A percentile compares a stretch with the other conserved stretches of the same genome.
Conservation (phyloP, 2,329 filamentous ascomycete genomes). For the Alternaria sp. region DNA sequence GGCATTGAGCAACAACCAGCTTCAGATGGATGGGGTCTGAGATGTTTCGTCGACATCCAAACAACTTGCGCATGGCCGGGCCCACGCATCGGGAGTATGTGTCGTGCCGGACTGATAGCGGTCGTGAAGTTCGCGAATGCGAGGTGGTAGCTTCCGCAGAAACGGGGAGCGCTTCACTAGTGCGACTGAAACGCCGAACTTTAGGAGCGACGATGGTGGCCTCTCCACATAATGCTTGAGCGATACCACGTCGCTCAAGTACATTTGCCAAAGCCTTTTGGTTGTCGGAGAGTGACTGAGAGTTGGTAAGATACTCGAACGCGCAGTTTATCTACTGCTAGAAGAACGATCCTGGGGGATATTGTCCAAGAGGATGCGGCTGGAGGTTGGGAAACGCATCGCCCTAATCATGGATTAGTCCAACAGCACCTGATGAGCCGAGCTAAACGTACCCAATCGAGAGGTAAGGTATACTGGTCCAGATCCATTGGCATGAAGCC, state of each 20-base stretch:
- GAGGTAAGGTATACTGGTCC: slow-evolving; percentile 19
- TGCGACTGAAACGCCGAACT: background rate
- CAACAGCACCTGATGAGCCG: background rate
- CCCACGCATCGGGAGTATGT: background rate
- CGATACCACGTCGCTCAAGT: background rate
- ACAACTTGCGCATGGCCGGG: background rate
- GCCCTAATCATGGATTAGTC: slow-evolving; percentile 7
- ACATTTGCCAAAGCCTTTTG: background rate
- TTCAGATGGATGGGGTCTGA: background rate
- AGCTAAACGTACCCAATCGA: slow-evolving; percentile 30
- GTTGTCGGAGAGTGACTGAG: too few relatives aligned
- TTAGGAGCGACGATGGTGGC: background rate
- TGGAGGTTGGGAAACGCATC: slow-evolving; percentile 17
- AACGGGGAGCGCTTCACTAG: slow-evolving; percentile 1
- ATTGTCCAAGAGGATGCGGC: slow-evolving; percentile 10
- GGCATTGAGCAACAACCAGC: background rate
- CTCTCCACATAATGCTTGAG: background rate
- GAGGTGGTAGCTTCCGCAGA: background rate
- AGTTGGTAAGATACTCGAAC: background rate
- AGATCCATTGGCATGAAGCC: slow-evolving; percentile 31
- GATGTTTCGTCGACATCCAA: background rate
- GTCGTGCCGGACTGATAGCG: background rate
- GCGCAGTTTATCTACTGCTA: background rate
- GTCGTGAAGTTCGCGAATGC: background rate
- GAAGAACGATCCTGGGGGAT: background rate